These are phyloP conservation scores for Boletus sensibilis DNA, from an alignment of 768 basidiomycete species.

Conservation along the genomic window DNA sequence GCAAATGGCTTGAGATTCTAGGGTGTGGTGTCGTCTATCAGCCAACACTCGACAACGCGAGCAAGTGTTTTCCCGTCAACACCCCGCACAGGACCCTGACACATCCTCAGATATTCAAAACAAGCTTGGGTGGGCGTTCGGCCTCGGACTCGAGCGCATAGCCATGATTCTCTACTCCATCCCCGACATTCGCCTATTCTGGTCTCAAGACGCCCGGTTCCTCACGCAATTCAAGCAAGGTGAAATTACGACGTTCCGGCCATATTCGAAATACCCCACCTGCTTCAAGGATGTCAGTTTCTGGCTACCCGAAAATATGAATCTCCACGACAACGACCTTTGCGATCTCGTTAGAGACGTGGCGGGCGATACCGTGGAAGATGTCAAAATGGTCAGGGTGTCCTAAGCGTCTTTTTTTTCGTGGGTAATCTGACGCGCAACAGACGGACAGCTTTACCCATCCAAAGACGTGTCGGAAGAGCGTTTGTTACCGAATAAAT, in stretches of 20 bases:
- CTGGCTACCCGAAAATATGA: conserved; percentile 65
- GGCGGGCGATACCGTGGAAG: conserved; percentile 90
- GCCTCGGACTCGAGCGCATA: conserved; percentile 93
- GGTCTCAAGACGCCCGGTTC: conserved; percentile 89
- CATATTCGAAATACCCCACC: conserved; percentile 90
- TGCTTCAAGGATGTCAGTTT: conserved; percentile 96
- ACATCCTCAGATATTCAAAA: conserved; percentile 57
- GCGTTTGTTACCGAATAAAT: conserved; percentile 86
- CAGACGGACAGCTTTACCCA: conserved; percentile 92
- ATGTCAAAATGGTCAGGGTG: conserved; percentile 71
- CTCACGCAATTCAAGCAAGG: conserved; percentile 79
- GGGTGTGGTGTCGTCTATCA: conserved; percentile 92
- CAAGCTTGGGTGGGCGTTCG: conserved; percentile 97
- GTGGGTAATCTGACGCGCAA: conserved; percentile 4
- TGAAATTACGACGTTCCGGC: conserved; percentile 77
- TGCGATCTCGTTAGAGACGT: conserved; percentile 93
- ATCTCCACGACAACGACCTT: conserved; percentile 92
- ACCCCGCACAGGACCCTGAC: conserved; percentile 10
- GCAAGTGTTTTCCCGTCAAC: conserved; percentile 46
- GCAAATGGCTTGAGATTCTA: conserved; percentile 95
- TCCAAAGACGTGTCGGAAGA: conserved; percentile 78
- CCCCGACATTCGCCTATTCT: conserved; percentile 97
- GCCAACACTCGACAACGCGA: conserved; percentile 81
- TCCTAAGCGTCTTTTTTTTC: neutral
- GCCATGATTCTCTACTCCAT: conserved; percentile 97